phyloP scores from a whole-genome alignment of 2,329 filamentous ascomycete species.

The Pseudomassariella vexata region DNA sequence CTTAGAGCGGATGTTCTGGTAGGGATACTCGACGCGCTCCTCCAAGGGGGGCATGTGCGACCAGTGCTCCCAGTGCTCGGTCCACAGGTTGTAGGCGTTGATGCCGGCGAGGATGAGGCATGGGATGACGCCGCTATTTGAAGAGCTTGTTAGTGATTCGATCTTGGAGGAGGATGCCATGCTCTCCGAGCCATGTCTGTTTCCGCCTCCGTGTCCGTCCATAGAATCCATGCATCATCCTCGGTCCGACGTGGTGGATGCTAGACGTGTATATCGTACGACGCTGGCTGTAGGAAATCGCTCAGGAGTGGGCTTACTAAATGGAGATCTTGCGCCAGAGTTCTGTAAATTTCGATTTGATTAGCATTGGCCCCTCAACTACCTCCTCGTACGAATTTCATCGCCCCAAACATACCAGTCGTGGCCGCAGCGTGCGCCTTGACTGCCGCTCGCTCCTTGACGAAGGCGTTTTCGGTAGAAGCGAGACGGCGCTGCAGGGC shows the following conservation, averaged over 20 bases:
- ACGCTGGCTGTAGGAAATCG: too few relatives aligned
- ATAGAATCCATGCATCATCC: too few relatives aligned
- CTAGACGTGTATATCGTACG: background rate
- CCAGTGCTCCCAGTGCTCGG: conserved; percentile 97
- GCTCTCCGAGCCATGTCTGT: too few relatives aligned
- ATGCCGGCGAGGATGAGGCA: conserved; percentile 62
- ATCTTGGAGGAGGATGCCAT: too few relatives aligned
- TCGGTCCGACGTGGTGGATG: background rate
- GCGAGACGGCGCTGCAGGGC: conserved; percentile 66
- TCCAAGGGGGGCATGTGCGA: conserved; percentile 77
- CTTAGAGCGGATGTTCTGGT: conserved; percentile 96
- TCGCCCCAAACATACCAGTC: too few relatives aligned
- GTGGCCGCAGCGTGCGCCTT: conserved; percentile 84
- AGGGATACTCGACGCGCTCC: conserved; percentile 89
- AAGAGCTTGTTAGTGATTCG: conserved; percentile 7
- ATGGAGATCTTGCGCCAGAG: conserved; percentile 94
- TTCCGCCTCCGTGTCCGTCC: background rate
- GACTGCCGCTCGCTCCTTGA: conserved; percentile 83
- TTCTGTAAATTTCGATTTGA: conserved; percentile 49
- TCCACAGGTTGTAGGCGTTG: conserved; percentile 91
- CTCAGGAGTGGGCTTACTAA: conserved; percentile 61
- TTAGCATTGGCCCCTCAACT: conserved; percentile 25
- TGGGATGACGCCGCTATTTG: conserved; percentile 65
- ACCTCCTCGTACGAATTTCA: too few relatives aligned
- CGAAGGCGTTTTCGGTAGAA: conserved; percentile 84